Conservation (phyloP, 768 basidiomycete species). For the Roridomyces roridus region DNA sequence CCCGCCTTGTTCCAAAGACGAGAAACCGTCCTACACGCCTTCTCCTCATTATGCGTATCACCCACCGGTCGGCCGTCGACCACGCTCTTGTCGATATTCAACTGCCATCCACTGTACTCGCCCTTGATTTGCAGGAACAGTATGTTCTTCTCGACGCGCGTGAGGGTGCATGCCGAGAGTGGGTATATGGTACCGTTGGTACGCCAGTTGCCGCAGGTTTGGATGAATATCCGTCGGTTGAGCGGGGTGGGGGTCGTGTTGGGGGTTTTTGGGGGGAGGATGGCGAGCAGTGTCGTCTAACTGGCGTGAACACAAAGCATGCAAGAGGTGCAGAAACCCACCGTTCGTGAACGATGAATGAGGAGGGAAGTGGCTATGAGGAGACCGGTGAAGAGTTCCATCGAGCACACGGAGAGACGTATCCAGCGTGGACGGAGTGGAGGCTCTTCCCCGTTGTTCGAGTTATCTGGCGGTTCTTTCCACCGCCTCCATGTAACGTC, state of each 20-base stretch:
- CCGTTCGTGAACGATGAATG: constrained; percentile 16
- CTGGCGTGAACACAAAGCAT: not conserved
- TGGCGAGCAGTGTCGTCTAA: constrained; percentile 10
- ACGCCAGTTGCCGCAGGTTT: constrained; percentile 18
- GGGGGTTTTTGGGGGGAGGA: constrained; percentile 16
- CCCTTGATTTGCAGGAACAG: constrained; percentile 17
- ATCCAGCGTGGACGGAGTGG: constrained; percentile 8
- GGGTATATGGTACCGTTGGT: constrained; percentile 22
- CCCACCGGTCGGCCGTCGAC: constrained; percentile 2
- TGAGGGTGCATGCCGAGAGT: constrained; percentile 19
- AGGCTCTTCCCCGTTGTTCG: not conserved
- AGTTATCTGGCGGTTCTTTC: not conserved
- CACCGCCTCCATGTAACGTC: constrained; percentile 17
- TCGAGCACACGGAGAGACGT: constrained; percentile 13
- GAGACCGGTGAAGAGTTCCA: constrained; percentile 15
- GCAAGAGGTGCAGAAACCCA: constrained; percentile 2
- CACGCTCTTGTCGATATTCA: constrained; percentile 5
- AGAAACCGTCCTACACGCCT: constrained; percentile 9
- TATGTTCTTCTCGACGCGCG: constrained; percentile 15
- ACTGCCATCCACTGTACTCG: constrained; percentile 13
- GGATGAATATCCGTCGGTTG: constrained; percentile 22
- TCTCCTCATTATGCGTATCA: not conserved
- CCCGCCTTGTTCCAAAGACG: constrained; percentile 10
- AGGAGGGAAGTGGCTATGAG: constrained; percentile 10
- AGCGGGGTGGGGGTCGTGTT: not conserved